Percentiles rank a stretch among this genome's conserved stretches.
Conservation (phyloP, 352 stramenopile genomes). For the Pilasporangium apinafurcum region DNA sequence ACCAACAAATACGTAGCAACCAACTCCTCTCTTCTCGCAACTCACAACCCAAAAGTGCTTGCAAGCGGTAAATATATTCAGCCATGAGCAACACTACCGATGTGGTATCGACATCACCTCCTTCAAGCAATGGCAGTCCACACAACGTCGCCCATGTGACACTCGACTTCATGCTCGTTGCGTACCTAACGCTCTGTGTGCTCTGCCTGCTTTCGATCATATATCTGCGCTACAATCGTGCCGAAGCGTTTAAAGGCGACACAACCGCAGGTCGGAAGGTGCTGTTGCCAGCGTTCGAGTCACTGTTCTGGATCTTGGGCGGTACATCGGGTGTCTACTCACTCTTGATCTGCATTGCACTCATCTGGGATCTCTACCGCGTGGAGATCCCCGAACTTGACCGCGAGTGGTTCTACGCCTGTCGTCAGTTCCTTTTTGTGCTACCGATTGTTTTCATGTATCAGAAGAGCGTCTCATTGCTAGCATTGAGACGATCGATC, state of each 20-base stretch:
- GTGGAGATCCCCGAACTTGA: conserved; percentile 17
- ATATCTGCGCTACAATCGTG: conserved; percentile 36
- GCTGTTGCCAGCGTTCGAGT: conserved; percentile 51
- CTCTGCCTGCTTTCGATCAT: conserved; percentile 14
- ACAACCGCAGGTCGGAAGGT: conserved; percentile 31
- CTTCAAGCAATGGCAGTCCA: too few relatives aligned
- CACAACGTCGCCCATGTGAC: too few relatives aligned
- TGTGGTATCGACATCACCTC: too few relatives aligned
- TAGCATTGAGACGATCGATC: conserved; percentile 32
- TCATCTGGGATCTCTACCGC: conserved; percentile 22
- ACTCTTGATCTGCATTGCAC: conserved; percentile 25
- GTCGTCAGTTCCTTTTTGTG: conserved; percentile 51
- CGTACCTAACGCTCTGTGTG: too few relatives aligned
- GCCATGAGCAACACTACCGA: too few relatives aligned
- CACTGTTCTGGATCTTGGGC: conserved; percentile 40
- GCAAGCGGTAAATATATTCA: too few relatives aligned
- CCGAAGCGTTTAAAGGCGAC: conserved; percentile 33
- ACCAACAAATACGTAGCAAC: too few relatives aligned
- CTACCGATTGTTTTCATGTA: conserved; percentile 40
- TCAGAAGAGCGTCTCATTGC: conserved; percentile 60
- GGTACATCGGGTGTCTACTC: conserved; percentile 14
- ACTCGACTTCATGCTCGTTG: too few relatives aligned
- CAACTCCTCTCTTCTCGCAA: too few relatives aligned
- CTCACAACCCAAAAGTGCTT: too few relatives aligned
- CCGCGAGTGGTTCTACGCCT: conserved; percentile 29